These are phyloP conservation scores for Areca catechu DNA, from an alignment of 176 grass and related monocot species.

Conservation along the genomic window DNA sequence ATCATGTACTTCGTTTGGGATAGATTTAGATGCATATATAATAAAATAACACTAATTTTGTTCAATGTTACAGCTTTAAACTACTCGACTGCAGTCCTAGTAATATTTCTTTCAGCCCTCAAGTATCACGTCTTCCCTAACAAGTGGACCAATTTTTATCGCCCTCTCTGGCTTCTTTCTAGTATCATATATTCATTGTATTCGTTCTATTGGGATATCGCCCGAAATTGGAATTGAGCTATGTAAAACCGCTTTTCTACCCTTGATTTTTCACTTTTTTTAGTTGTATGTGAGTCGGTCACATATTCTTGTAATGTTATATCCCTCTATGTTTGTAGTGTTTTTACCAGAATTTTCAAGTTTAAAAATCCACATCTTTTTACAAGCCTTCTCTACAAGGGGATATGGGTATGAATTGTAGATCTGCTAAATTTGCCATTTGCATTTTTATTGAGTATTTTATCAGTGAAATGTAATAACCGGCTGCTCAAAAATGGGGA, in stretches of 20 bases:
- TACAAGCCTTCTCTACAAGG: constrained; percentile 53
- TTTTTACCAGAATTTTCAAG: constrained; percentile 81
- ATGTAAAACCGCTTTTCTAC: no score
- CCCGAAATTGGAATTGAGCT: constrained; percentile 96
- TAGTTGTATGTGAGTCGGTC: background rate
- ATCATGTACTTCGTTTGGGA: no score
- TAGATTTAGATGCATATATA: no score
- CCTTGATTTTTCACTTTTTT: background rate
- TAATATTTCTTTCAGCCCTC: no score
- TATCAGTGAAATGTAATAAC: no score
- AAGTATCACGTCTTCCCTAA: no score
- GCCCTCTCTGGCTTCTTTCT: no score
- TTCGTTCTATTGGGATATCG: constrained; percentile 96
- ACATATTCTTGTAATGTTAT: background rate
- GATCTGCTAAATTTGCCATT: background rate
- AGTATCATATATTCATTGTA: no score
- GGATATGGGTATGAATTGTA: constrained; percentile 46
- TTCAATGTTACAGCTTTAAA: constrained; percentile 49
- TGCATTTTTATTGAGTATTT: no score
- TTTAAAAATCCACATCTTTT: constrained; percentile 67
- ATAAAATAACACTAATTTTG: no score
- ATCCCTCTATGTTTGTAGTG: constrained; percentile 32
- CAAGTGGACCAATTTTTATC: no score
- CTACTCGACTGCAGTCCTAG: constrained; percentile 86
- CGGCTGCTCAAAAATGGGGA: no score